These are phyloP conservation scores for Blastocystis sp. DNA, from an alignment of 352 stramenopile species.

Conservation along the genomic window DNA sequence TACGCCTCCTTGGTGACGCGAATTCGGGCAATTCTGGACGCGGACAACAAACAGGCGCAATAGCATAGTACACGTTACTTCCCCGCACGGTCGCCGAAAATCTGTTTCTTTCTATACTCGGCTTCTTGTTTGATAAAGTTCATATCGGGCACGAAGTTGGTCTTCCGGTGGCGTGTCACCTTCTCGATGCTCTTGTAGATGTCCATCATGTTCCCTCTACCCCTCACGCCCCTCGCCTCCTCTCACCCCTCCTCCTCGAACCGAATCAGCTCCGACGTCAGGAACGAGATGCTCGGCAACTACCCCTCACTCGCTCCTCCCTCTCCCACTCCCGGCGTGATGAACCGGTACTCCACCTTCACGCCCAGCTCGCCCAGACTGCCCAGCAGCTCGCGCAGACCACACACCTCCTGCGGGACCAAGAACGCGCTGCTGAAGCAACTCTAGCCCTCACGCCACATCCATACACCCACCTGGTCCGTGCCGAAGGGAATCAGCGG, in stretches of 20 bases:
- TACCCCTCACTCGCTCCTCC: background rate
- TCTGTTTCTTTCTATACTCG: constrained; percentile 37
- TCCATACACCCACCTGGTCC: constrained; percentile 10
- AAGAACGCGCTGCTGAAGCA: constrained; percentile 25
- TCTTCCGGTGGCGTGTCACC: background rate
- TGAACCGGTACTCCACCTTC: constrained; percentile 4
- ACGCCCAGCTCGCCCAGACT: constrained; percentile 6
- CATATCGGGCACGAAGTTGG: background rate
- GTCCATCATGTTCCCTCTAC: constrained; percentile 16
- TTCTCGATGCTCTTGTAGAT: constrained; percentile 32
- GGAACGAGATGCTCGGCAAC: constrained; percentile 50
- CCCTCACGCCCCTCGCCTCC: background rate
- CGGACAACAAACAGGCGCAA: background rate
- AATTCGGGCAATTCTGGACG: background rate
- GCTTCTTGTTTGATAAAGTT: constrained; percentile 55
- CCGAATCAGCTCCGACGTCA: constrained; percentile 24
- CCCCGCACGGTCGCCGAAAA: constrained; percentile 6
- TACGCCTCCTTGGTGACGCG: background rate
- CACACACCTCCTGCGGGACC: constrained; percentile 21
- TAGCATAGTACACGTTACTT: background rate
- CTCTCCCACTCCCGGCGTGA: constrained; percentile 4
- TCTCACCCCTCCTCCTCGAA: constrained; percentile 43
- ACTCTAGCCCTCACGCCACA: background rate
- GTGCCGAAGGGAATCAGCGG: constrained; percentile 21
- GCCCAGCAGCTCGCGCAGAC: constrained; percentile 32